Percentiles rank a stretch among this genome's conserved stretches.
Conservation (phyloP, 225 moss, liverwort and hornwort species). For the Antitrichia curtipendula region DNA sequence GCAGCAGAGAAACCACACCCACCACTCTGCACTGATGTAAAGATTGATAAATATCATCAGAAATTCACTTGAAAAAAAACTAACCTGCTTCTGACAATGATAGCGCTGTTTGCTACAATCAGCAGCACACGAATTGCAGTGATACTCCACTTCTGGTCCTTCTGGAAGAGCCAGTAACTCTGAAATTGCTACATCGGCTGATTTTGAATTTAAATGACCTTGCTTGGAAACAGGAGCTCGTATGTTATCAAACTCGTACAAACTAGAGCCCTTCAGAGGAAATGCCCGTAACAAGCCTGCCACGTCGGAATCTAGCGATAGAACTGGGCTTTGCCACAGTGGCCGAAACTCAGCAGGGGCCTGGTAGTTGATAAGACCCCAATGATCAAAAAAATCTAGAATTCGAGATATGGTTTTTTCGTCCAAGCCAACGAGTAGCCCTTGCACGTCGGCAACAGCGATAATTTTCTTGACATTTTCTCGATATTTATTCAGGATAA, state of each 20-base stretch:
- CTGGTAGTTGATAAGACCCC: slow-evolving; percentile 97
- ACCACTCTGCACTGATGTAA: not conserved
- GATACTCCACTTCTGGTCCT: slow-evolving; percentile 68
- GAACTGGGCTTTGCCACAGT: slow-evolving; percentile 23
- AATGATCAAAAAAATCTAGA: slow-evolving; percentile 85
- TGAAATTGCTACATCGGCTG: slow-evolving; percentile 42
- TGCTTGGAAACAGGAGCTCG: slow-evolving; percentile 39
- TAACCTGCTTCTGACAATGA: slow-evolving; percentile 97
- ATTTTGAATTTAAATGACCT: slow-evolving; percentile 9
- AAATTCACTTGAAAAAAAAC: not conserved
- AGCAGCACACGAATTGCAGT: slow-evolving; percentile 85
- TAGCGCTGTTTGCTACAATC: slow-evolving; percentile 96
- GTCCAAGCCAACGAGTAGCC: slow-evolving; percentile 40
- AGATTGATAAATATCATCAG: not conserved
- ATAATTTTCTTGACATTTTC: slow-evolving; percentile 53
- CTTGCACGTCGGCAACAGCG: slow-evolving; percentile 61
- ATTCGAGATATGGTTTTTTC: slow-evolving; percentile 52
- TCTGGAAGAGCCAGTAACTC: slow-evolving; percentile 61
- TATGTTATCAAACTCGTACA: slow-evolving; percentile 62
- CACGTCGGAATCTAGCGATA: slow-evolving; percentile 36
- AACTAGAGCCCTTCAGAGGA: slow-evolving; percentile 49
- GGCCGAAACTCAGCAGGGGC: slow-evolving; percentile 53
- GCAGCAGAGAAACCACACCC: not conserved
- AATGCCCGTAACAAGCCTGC: slow-evolving; percentile 43
- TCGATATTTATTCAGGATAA: slow-evolving; percentile 73